These are phyloP conservation scores for Picea glauca DNA, from an alignment of 75 land plant genomes.

Conservation along the genomic window DNA sequence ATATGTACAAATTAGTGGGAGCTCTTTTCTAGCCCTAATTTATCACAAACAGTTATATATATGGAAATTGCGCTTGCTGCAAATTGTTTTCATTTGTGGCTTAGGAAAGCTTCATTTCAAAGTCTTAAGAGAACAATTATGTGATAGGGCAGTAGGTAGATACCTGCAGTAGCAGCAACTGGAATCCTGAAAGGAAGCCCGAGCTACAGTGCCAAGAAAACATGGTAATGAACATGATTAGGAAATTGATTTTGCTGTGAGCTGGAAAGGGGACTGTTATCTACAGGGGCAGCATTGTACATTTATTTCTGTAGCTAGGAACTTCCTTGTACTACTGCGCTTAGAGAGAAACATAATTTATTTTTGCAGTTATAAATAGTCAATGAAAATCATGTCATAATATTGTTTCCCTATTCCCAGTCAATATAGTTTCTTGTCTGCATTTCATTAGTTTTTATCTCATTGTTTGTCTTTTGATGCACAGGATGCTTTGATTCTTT, in stretches of 20 bases:
- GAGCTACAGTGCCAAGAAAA: neutral
- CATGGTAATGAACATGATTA: neutral
- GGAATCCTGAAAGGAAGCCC: neutral
- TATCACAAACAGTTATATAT: neutral
- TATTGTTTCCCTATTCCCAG: neutral
- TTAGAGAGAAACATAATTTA: neutral
- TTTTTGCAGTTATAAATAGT: neutral
- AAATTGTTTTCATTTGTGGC: neutral
- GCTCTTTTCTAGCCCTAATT: no score
- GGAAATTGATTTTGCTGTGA: neutral
- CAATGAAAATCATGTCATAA: neutral
- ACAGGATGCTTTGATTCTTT: constrained; percentile 70
- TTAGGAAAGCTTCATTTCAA: neutral
- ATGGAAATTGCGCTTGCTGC: neutral
- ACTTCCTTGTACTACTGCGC: neutral
- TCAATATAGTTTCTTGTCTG: neutral
- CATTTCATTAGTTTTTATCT: neutral
- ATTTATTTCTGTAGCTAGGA: neutral
- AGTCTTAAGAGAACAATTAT: neutral
- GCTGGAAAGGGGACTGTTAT: neutral
- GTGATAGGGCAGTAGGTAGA: neutral
- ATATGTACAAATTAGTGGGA: no score
- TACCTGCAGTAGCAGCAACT: neutral
- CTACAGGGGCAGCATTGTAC: neutral
- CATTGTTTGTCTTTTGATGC: constrained; percentile 8